phyloP scores from a whole-genome alignment of 169 alveolate genomes.

The Eimeria falciformis region DNA sequence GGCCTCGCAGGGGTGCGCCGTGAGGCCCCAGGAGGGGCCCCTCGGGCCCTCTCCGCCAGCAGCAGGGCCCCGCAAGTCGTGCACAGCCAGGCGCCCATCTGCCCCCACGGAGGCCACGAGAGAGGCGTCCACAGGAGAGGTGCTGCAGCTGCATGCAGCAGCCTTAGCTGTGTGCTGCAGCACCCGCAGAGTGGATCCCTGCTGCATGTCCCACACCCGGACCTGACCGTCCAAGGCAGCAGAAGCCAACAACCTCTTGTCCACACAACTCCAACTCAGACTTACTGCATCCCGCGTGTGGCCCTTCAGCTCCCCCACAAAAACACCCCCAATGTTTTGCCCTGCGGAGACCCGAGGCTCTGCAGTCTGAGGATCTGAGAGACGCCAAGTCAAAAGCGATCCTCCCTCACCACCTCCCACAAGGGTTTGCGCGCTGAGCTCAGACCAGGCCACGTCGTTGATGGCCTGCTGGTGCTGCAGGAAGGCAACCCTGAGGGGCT shows the following conservation, averaged over 20 bases:
- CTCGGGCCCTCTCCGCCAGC: not conserved
- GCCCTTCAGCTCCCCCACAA: slow-evolving; percentile 40
- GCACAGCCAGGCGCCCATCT: slow-evolving; percentile 59
- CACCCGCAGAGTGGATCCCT: not conserved
- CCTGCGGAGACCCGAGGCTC: slow-evolving; percentile 8
- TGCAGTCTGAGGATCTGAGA: not conserved
- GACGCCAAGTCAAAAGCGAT: not conserved
- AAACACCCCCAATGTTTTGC: not conserved
- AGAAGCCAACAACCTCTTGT: slow-evolving; percentile 47
- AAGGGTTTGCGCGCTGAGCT: slow-evolving; percentile 21
- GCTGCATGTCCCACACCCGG: slow-evolving; percentile 70
- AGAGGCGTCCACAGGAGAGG: not conserved
- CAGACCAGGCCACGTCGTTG: slow-evolving; percentile 55
- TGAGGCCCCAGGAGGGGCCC: slow-evolving; percentile 3
- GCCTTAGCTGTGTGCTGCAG: slow-evolving; percentile 49
- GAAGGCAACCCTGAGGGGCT: slow-evolving; percentile 16
- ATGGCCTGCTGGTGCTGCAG: slow-evolving; percentile 4
- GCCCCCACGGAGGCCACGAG: slow-evolving; percentile 68
- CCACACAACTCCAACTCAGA: slow-evolving; percentile 59
- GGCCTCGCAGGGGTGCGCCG: slow-evolving; percentile 70
- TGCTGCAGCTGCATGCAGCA: slow-evolving; percentile 45
- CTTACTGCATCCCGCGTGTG: slow-evolving; percentile 65
- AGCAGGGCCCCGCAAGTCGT: slow-evolving; percentile 31
- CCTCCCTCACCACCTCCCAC: slow-evolving; percentile 28
- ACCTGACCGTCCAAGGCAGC: slow-evolving; percentile 76